These are phyloP conservation scores for Lasiodiplodia sp. DNA, from an alignment of 2,329 filamentous ascomycete species.

Conservation along the genomic window DNA sequence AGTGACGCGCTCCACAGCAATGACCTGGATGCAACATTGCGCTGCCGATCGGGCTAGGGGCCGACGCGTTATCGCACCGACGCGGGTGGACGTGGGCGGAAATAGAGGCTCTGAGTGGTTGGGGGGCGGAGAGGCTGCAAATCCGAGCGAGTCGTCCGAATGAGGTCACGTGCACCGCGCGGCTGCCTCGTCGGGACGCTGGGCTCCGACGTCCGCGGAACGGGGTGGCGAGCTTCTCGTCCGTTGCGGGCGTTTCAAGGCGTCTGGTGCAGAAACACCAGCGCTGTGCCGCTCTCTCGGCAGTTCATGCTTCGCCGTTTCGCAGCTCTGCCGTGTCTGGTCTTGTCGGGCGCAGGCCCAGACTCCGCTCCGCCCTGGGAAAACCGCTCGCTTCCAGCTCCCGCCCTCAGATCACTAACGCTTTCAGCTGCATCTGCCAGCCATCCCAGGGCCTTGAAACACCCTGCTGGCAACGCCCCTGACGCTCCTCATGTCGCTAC, in stretches of 20 bases:
- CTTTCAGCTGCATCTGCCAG: conserved; percentile 11
- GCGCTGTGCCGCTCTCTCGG: neutral
- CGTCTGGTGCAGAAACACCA: neutral
- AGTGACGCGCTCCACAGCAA: neutral
- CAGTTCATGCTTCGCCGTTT: conserved; percentile 2
- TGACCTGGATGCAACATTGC: conserved; percentile 23
- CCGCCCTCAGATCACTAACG: conserved; percentile 18
- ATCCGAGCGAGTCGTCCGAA: neutral
- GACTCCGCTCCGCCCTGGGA: conserved; percentile 15
- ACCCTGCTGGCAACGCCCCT: conserved; percentile 5
- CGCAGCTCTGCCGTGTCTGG: neutral
- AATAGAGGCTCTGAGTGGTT: neutral
- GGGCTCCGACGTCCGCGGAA: neutral
- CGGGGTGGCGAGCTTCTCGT: neutral
- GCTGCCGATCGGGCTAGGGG: neutral
- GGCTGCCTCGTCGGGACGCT: neutral
- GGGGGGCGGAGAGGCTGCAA: neutral
- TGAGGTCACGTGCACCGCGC: neutral
- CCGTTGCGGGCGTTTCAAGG: conserved; percentile 8
- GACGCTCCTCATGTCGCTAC: conserved; percentile 4
- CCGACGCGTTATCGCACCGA: conserved; percentile 7
- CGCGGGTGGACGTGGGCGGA: neutral
- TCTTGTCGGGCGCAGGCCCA: neutral
- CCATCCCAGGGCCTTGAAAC: conserved; percentile 26
- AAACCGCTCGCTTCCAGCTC: conserved; percentile 8